A percentile compares a stretch with the other conserved stretches of the same genome.
Evolutionary conservation across 148 eudicot species (phyloP).

Genomic region (Fagopyrum homotropicum): DNA sequence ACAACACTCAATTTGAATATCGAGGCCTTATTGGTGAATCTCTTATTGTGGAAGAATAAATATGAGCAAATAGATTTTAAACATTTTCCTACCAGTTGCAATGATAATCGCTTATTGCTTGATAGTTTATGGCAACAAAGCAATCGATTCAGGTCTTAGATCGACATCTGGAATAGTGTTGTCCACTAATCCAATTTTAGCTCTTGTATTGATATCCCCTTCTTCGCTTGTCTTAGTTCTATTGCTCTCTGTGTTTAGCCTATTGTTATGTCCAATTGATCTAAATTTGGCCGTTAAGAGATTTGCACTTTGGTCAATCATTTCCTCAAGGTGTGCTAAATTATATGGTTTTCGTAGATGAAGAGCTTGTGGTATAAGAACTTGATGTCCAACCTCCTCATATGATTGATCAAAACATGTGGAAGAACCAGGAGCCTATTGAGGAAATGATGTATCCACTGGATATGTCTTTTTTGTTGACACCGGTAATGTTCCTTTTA

Average conservation of each 20-base stretch:
- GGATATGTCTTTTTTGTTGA: constrained; percentile 65
- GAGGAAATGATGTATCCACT: constrained; percentile 77
- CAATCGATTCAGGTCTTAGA: too few species aligned
- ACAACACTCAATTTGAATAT: not conserved
- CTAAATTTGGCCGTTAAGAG: not conserved
- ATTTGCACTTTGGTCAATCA: not conserved
- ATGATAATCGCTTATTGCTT: too few species aligned
- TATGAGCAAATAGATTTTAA: constrained; percentile 15
- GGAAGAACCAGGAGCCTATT: constrained; percentile 89
- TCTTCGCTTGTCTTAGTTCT: too few species aligned
- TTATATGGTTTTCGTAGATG: constrained; percentile 32
- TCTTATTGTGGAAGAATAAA: constrained; percentile 32
- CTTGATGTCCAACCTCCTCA: constrained; percentile 68
- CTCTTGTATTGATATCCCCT: too few species aligned
- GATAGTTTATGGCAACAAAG: too few species aligned
- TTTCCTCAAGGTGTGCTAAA: not conserved
- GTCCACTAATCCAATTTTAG: too few species aligned
- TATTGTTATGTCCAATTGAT: not conserved
- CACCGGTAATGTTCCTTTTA: constrained; percentile 31
- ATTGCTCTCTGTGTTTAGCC: not conserved
- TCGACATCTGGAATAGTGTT: too few species aligned
- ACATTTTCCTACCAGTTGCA: too few species aligned
- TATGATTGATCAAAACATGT: constrained; percentile 94
- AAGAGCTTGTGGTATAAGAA: constrained; percentile 46
- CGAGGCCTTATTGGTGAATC: not conserved